A percentile compares a stretch with the other conserved stretches of the same genome.
phyloP scores from a whole-genome alignment of 2,329 filamentous ascomycete species.

The Didymella glomerata region DNA sequence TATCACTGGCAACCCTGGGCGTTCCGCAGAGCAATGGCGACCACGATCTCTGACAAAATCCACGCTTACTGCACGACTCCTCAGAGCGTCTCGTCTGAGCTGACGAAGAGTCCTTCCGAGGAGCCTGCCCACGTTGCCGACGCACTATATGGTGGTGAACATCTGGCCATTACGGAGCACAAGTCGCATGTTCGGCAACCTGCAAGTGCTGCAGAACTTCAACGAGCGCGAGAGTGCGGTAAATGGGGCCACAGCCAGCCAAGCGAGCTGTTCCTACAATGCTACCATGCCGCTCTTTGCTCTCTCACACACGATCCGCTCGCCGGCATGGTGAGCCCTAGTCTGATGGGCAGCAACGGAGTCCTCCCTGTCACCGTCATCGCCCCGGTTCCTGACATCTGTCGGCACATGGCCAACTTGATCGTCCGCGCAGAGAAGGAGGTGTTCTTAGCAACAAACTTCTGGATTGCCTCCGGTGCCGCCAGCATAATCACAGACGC shows the following conservation, averaged over 20 bases:
- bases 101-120: slow-evolving; percentile 61
- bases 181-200: slow-evolving; percentile 26
- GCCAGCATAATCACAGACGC: slow-evolving; percentile 73
- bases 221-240: slow-evolving; percentile 67
- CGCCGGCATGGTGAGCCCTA: slow-evolving; percentile 65
- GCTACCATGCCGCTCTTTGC: slow-evolving; percentile 71
- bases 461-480: slow-evolving; percentile 75
- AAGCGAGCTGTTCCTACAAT: slow-evolving; percentile 72
- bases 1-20: slow-evolving; percentile 5
- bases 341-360: slow-evolving; percentile 68
- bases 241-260: slow-evolving; percentile 71
- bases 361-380: slow-evolving; percentile 74
- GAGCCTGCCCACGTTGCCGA: slow-evolving; percentile 64
- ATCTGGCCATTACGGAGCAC: slow-evolving; percentile 36
- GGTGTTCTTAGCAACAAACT: slow-evolving; percentile 78
- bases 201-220: slow-evolving; percentile 55
- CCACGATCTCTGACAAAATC: slow-evolving; percentile 45
- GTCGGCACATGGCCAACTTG: slow-evolving; percentile 75
- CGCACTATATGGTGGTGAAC: slow-evolving; percentile 60
- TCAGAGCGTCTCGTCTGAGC: slow-evolving; percentile 63
- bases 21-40: slow-evolving; percentile 24
- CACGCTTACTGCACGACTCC: slow-evolving; percentile 69
- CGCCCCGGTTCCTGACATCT: slow-evolving; percentile 73
- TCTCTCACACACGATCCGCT: slow-evolving; percentile 63
- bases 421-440: slow-evolving; percentile 77